Evolutionary conservation across 106 monocot genomes (phyloP), one percentile per base, ranked within the genome.

Genomic region (Dactylorhiza incarnata): DNA sequence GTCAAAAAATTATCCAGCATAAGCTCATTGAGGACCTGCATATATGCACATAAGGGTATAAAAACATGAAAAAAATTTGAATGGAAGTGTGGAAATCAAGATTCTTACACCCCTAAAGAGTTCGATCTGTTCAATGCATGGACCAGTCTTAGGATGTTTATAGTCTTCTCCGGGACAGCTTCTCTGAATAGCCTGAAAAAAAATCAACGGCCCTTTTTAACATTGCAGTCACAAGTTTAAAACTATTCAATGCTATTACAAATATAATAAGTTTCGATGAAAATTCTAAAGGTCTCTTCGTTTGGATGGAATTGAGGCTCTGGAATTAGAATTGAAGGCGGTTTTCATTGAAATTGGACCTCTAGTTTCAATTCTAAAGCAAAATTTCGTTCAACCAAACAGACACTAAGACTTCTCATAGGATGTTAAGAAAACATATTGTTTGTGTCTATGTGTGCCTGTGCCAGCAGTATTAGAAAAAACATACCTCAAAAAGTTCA

Each of bases 401-500:
- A 37, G 37, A 37, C 37, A 9, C 9, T 52, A 52, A 11, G 15
- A 9, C 7, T 52, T 52, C 52, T 52, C 9, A 63, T n/a, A 63
- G 23, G 19, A 63, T 16, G 63, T 37, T 37, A 37, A 37, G 61
- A n/a, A 58, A n/a, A 58, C 19, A 20, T 58, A 20, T 19, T 16
- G 19, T 58, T 7, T 58, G 5, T 58, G 16, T 58, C 1, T 7
- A 5, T 58, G 16, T 29, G 4, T 65, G 13, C 65, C 24, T 65
- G 65, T 13, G 0, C 65, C 6, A 65, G 26, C 10, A 29, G 7
- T 24, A 13, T 29, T 12, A 26, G 11, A 29, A 65, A 37, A 26
- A 65, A 20, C 12, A 29, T 70, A 85, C 88, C 88, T 82, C 66
- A 37, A 79, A 88, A 3, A 85, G 12, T 72, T 85, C 74, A 68